phyloP scores from a whole-genome alignment of 1,284 basidiomycete genomes.

The Moesziomyces aphidis region DNA sequence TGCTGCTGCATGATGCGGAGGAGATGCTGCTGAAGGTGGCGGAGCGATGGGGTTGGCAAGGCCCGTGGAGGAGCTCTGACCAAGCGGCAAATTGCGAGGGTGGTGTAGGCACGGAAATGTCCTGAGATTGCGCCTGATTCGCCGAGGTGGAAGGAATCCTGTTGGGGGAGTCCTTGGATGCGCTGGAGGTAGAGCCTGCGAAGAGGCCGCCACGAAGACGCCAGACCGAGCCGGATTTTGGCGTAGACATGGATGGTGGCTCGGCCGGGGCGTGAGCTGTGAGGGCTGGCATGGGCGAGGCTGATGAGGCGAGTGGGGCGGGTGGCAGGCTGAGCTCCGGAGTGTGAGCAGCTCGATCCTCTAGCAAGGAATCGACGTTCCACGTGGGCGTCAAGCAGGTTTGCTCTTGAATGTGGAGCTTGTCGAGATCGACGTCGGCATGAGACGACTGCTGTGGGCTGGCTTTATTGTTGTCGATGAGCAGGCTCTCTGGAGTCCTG shows the following conservation, averaged over 20 bases:
- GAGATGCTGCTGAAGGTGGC: conserved; percentile 45
- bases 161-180: not conserved
- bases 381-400: not conserved
- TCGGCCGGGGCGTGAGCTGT: conserved; percentile 3
- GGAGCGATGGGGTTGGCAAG: conserved; percentile 22
- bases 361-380: too few relatives aligned
- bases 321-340: not conserved
- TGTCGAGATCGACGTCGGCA: conserved; percentile 12
- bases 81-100: conserved; percentile 37
- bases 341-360: too few relatives aligned
- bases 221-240: conserved; percentile 10
- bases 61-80: conserved; percentile 26
- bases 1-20: conserved; percentile 22
- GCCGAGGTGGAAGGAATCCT: conserved; percentile 6
- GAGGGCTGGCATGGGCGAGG: conserved; percentile 18
- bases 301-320: not conserved
- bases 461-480: conserved; percentile 3
- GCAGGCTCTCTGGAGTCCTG: conserved; percentile 17
- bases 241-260: conserved; percentile 8
- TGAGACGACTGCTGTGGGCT: conserved; percentile 1
- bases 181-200: conserved; percentile 1
- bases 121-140: not conserved
- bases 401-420: conserved; percentile 6
- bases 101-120: conserved; percentile 4
- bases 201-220: conserved; percentile 22